Percentiles rank a stretch among this genome's conserved stretches.
Conservation (phyloP, 495 filamentous ascomycete species). For the Neurospora sp. region DNA sequence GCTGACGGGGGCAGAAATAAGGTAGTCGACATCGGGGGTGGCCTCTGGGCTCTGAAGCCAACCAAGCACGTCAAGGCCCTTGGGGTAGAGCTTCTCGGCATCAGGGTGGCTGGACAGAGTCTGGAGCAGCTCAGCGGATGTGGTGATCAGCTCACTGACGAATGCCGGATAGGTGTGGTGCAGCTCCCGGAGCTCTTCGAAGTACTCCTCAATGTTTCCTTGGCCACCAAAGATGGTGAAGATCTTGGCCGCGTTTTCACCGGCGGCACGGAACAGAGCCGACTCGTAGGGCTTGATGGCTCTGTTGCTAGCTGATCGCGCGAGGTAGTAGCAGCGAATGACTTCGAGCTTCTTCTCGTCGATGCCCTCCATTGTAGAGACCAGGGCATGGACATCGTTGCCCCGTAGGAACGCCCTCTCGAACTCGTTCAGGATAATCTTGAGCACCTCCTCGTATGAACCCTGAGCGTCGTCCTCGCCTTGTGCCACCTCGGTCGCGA, state of each 20-base stretch:
- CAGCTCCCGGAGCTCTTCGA: slow-evolving; percentile 87
- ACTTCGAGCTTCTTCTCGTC: slow-evolving; percentile 79
- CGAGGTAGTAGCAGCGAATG: slow-evolving; percentile 80
- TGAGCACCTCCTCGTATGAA: slow-evolving; percentile 78
- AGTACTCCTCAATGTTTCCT: slow-evolving; percentile 98
- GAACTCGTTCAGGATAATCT: slow-evolving; percentile 84
- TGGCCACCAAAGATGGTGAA: slow-evolving; percentile 98
- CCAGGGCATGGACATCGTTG: slow-evolving; percentile 91
- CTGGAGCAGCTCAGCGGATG: slow-evolving; percentile 73
- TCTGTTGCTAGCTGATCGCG: slow-evolving; percentile 70
- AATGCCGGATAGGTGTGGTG: slow-evolving; percentile 86
- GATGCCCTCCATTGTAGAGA: slow-evolving; percentile 76
- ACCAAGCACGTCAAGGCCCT: slow-evolving; percentile 84
- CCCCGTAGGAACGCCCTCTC: slow-evolving; percentile 88
- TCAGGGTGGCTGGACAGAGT: slow-evolving; percentile 74
- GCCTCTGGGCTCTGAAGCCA: slow-evolving; percentile 83
- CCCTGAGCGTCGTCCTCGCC: slow-evolving; percentile 82
- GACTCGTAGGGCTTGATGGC: slow-evolving; percentile 84
- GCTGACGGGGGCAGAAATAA: slow-evolving; percentile 94
- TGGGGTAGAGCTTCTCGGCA: slow-evolving; percentile 89
- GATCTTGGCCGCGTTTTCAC: slow-evolving; percentile 64
- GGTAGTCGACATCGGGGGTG: slow-evolving; percentile 89
- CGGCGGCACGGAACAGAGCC: slow-evolving; percentile 79
- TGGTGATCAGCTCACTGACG: slow-evolving; percentile 69
- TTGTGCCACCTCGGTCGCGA: slow-evolving; percentile 75